Evolutionary conservation across 257 asterid species (phyloP), one percentile per base, ranked within the genome.

Genomic region (Ajuga chamaepitys): DNA sequence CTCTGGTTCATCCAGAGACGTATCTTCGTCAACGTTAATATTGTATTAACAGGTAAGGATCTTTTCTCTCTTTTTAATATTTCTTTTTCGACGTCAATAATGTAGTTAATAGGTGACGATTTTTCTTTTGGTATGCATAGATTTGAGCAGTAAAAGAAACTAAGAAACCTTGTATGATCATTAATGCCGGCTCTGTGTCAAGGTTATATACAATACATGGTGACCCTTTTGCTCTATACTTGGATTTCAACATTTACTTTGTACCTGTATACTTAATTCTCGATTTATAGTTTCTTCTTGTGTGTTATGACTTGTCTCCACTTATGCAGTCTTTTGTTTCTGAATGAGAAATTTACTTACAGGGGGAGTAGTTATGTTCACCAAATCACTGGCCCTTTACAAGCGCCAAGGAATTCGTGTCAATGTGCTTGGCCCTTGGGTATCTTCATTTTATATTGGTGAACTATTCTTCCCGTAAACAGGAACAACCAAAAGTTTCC

Each of bases 401-500:
- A 88, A 81, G 80, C 96, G 86, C 70, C 80, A 82, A 69, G 95
- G 97, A 58, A 94, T 94, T 67, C 99, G 99, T 65, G 51, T 94
- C 26, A 94, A 94, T 76, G 97, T 79, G 41, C 95, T 94, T 54
- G 89, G 99, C 79, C 99, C 99, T 40, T 97, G 89, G 96, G 99
- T 88, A 70, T 76, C 48, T 57, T 18, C 58, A 34, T 32, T 68
- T 48, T 62, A 21, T 6, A 16, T 68, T 34, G 28, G 30, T 46
- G 13, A 28, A 26, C 16, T 7, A 26, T 44, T 60, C 45, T 32
- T 21, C 70, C 16, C 52, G 24, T 35, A 20, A 10, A 54, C 34
- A 38, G 53, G 24, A 26, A 35, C 55, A 51, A n/a, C 67, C 10
- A 66, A 17, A 21, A 3, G 20, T 37, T 62, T 22, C 14, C 24